phyloP scores from a whole-genome alignment of 805 yeast genomes.

The Kregervanrija delftensis region DNA sequence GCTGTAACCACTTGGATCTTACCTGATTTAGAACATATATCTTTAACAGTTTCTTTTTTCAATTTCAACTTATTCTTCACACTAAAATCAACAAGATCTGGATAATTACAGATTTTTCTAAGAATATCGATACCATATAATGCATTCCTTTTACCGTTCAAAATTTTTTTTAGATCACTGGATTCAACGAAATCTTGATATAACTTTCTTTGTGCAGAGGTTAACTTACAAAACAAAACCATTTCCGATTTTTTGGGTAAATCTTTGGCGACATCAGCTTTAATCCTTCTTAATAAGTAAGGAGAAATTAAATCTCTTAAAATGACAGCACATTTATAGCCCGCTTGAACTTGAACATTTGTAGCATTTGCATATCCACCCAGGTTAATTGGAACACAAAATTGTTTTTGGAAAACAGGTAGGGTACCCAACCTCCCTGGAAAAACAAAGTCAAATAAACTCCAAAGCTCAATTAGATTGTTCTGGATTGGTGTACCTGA shows the following conservation, averaged over 20 bases:
- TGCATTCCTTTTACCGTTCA: constrained; percentile 72
- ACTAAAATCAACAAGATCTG: constrained; percentile 63
- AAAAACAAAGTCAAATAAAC: constrained; percentile 87
- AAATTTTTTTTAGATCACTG: constrained; percentile 64
- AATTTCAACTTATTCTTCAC: constrained; percentile 18
- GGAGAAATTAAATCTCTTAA: constrained; percentile 86
- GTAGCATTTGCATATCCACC: constrained; percentile 99
- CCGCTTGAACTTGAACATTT: constrained; percentile 92
- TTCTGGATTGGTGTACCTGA: constrained; percentile 98
- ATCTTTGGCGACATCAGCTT: constrained; percentile 92
- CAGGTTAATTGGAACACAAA: constrained; percentile 83
- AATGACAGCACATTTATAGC: constrained; percentile 91
- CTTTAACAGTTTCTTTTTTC: constrained; percentile 25
- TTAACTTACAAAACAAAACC: constrained; percentile 86
- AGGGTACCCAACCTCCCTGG: constrained; percentile 94
- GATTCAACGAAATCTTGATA: constrained; percentile 72
- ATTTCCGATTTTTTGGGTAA: constrained; percentile 89
- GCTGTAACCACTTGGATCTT: constrained; percentile 85
- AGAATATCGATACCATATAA: constrained; percentile 85
- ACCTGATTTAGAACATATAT: constrained; percentile 51
- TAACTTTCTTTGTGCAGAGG: constrained; percentile 64
- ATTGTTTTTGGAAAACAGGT: constrained; percentile 90
- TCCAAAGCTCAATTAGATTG: constrained; percentile 88
- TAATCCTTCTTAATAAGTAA: constrained; percentile 77
- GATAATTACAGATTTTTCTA: constrained; percentile 93